These are phyloP conservation scores for Grosmannia penicillata DNA, from an alignment of 2,329 filamentous ascomycete genomes.

Conservation along the genomic window DNA sequence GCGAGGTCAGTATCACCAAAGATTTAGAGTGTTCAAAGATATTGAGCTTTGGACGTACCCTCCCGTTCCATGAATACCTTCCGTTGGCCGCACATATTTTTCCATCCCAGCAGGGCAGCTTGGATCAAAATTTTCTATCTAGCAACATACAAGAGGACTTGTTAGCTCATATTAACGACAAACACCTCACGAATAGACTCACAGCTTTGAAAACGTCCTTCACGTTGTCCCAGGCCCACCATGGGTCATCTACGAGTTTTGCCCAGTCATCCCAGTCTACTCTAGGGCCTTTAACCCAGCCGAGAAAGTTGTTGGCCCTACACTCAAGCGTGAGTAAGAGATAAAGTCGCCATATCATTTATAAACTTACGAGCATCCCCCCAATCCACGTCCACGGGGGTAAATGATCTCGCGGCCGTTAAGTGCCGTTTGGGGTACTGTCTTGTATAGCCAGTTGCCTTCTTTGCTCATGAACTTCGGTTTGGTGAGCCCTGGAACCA, in stretches of 20 bases:
- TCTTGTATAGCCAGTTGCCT: slow-evolving; percentile 4
- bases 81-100: neutral
- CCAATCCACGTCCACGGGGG: slow-evolving; percentile 1
- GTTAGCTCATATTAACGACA: too few species aligned
- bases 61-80: neutral
- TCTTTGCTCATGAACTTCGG: slow-evolving; percentile 2
- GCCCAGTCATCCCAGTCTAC: slow-evolving; percentile 3
- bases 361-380: slow-evolving; percentile 1
- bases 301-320: slow-evolving; percentile 3
- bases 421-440: neutral
- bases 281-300: slow-evolving; percentile 2
- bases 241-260: neutral
- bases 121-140: slow-evolving; percentile 2
- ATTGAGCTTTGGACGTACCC: slow-evolving; percentile 1
- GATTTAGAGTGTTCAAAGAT: too few species aligned
- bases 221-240: slow-evolving; percentile 3
- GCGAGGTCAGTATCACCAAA: neutral
- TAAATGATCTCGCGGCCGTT: slow-evolving; percentile 1
- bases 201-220: neutral
- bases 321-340: neutral
- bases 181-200: too few species aligned
- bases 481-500: slow-evolving; percentile 1
- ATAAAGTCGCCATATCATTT: neutral
- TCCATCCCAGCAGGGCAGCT: slow-evolving; percentile 1
- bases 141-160: too few species aligned